Evolutionary conservation across 192 early-diverging fungal genomes (phyloP), one percentile per base, ranked within the genome.

Genomic region (Coemansia sp.): DNA sequence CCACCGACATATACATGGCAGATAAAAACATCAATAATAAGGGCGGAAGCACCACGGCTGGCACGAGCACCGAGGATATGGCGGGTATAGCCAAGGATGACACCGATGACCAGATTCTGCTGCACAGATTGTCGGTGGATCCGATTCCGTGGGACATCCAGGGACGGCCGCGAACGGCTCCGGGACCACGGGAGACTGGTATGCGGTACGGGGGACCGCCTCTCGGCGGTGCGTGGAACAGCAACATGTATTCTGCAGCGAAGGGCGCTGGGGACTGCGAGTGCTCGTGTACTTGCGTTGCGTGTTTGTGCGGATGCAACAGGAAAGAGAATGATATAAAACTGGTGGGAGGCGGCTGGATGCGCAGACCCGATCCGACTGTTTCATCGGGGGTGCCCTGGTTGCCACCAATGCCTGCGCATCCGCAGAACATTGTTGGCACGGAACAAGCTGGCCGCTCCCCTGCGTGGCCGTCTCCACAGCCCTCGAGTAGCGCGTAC

Each of bases 91-190:
- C 19, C 2, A 54, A 54, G 23, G 23, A 5, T 11, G 52, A 54
- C 9, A 11, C 26, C 8, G 52, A 54, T 12, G 19, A 21, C 23
- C 52, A 54, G 9, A 54, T 54, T 15, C 52, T 54, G 7, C 9
- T 54, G 21, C 52, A 54, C 23, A 54, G 52, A 18, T 18, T 54
- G 9, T 54, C 52, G 7, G 52, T 54, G 52, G 52, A 54, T 54
- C 52, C 52, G 52, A 54, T 54, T 9, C 52, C 52, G 9, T 54
- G 52, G 52, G 52, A 54, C 9, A 32, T 32, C 32, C 21, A 26
- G 8, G 21, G 52, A 15, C 52, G 52, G 7, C 52, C 52, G 52
- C 52, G 26, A 26, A 54, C 52, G 52, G 52, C 52, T 9, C 52
- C 52, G 23, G 52, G 52, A 0, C 52, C 52, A 10, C 19, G 52